A percentile compares a stretch with the other conserved stretches of the same genome.
phyloP scores from a whole-genome alignment of 2,329 filamentous ascomycete genomes.

The Fusarium sp. region DNA sequence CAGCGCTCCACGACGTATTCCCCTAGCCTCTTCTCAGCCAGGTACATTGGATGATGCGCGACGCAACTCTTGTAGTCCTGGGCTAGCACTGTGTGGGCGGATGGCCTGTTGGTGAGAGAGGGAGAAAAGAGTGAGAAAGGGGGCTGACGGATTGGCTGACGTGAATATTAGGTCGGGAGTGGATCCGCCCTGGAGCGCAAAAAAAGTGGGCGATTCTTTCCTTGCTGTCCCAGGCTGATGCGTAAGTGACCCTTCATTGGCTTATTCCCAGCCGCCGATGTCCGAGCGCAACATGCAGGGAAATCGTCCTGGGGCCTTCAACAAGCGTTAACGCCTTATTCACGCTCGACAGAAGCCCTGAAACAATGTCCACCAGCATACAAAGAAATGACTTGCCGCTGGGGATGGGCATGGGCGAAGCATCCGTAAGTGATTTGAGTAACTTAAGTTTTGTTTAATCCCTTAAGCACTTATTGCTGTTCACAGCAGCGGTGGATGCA shows the following conservation, averaged over 20 bases:
- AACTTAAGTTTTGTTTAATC: neutral
- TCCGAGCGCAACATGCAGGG: neutral
- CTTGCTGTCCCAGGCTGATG: neutral
- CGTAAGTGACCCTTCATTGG: neutral
- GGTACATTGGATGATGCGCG: neutral
- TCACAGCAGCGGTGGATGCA: neutral
- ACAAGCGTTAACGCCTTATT: neutral
- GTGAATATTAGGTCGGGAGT: neutral
- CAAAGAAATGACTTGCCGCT: neutral
- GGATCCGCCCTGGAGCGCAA: too few species aligned
- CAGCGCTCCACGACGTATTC: neutral
- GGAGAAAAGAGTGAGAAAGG: neutral
- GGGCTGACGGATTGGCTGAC: neutral
- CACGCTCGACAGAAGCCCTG: neutral
- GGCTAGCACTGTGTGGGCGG: neutral
- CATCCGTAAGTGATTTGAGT: neutral
- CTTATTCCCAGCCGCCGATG: neutral
- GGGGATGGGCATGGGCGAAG: neutral
- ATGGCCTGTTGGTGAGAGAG: neutral
- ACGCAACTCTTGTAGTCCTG: rapidly evolving
- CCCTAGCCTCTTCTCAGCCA: neutral
- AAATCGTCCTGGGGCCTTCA: neutral
- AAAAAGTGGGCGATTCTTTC: neutral
- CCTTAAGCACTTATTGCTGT: neutral
- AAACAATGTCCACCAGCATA: neutral